A percentile compares a stretch with the other conserved stretches of the same genome.
Conservation (phyloP, 495 filamentous ascomycete species). For the Aspergillus panamensis region DNA sequence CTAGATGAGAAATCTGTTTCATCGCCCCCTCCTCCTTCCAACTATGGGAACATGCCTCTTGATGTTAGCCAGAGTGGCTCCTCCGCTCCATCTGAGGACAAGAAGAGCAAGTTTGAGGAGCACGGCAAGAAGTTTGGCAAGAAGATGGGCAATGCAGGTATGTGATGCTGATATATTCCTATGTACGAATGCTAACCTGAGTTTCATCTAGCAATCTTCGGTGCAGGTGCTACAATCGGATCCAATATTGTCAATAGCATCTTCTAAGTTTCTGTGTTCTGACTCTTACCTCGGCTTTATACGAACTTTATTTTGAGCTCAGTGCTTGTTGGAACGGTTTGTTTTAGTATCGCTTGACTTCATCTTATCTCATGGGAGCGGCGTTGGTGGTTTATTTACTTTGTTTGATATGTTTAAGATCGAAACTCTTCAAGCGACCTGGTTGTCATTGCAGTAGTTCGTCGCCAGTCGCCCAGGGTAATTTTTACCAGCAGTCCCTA, state of each 20-base stretch:
- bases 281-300: conserved; percentile 10
- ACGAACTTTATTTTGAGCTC: background rate
- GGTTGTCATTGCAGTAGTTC: background rate
- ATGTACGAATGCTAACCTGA: conserved; percentile 15
- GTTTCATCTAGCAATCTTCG: conserved; percentile 56
- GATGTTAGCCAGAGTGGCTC: conserved; percentile 48
- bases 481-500: background rate
- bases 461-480: conserved; percentile 1
- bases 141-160: conserved; percentile 56
- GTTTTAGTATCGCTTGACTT: background rate
- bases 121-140: conserved; percentile 57
- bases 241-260: conserved; percentile 90
- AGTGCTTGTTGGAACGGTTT: conserved; percentile 3
- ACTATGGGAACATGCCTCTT: conserved; percentile 52
- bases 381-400: conserved; percentile 32
- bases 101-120: conserved; percentile 47
- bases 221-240: conserved; percentile 86
- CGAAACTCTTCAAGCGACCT: background rate
- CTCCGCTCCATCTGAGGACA: conserved; percentile 25
- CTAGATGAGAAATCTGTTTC: conserved; percentile 40
- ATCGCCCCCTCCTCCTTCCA: conserved; percentile 35
- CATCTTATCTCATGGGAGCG: conserved; percentile 24
- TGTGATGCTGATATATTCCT: conserved; percentile 18
- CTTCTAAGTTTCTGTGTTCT: conserved; percentile 52
- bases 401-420: conserved; percentile 8